Base-by-base conservation (phyloP, 129 eudicot species). In the Centrapalus pauciflorus region DNA sequence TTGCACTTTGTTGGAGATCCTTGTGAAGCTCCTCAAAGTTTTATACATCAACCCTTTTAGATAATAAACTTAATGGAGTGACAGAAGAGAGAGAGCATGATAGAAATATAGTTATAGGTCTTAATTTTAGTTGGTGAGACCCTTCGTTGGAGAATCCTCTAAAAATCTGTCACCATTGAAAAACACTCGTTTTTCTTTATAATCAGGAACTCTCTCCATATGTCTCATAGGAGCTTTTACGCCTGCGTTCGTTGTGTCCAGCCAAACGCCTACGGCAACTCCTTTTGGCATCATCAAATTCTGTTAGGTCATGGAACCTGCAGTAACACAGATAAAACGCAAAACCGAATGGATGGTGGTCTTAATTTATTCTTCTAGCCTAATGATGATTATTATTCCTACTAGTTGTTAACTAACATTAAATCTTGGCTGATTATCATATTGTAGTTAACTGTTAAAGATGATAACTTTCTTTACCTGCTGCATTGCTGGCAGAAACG, bases 401-500 rank as follows among this genome's bases (percentile, higher is more conserved):
- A 45, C 52, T 17, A 16, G 52, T 16, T 17, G 23, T 45, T 16
- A 4, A 16, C 23, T 16, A 45, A 55, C 16, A n/a, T 55, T 30
- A 55, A 28, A 0, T 55, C 20, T 12, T 41, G 50, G 30, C 23
- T 32, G 16, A 45, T 20, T 70, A 60, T 71, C 29, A 48, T 24
- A 29, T 34, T 61, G 16, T 46, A 69, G 23, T 3, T 48, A 61
- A 55, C 2, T 19, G 21, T 7, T 29, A 1, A 0, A 16, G 13
- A 40, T 20, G 40, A 2, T 17, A 26, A 20, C 21, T 59, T 67
- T 51, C 7, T 33, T 55, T 52, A 91, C 97, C 94, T 87, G 97
- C 97, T 91, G 79, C 97, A 91, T 86, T 91, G 97, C 80, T 91
- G 97, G 57, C 97, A 91, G 84, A 91, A 91, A 0, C 97, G 84